A percentile compares a stretch with the other conserved stretches of the same genome.
Conservation (phyloP, 192 early-diverging fungal genomes). For the Entomortierella chlamydospora region DNA sequence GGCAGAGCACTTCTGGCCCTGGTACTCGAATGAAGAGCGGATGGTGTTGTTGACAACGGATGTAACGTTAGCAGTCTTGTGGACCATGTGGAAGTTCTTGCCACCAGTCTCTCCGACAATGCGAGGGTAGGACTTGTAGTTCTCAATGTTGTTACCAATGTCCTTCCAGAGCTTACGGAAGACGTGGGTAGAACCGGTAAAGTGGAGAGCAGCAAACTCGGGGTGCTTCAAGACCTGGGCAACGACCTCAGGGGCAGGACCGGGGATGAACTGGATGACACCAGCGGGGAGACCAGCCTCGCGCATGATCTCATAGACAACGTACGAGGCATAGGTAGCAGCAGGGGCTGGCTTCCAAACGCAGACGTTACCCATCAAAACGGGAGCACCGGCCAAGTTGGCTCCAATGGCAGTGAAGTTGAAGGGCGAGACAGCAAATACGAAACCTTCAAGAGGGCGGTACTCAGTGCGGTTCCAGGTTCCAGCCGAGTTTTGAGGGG, state of each 20-base stretch:
- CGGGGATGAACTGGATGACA: conserved; percentile 98
- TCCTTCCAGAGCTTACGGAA: conserved; percentile 95
- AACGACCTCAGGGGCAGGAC: conserved; percentile 85
- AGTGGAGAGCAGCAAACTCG: conserved; percentile 97
- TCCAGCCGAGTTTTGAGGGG: conserved; percentile 83
- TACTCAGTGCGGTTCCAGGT: conserved; percentile 98
- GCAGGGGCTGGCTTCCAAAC: conserved; percentile 96
- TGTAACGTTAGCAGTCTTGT: conserved; percentile 79
- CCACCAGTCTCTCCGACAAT: conserved; percentile 99
- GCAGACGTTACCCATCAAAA: conserved; percentile 97
- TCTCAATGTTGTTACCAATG: conserved; percentile 91
- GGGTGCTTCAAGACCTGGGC: conserved; percentile 84
- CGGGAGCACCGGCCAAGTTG: conserved; percentile 93
- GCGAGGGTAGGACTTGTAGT: conserved; percentile 93
- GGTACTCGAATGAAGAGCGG: conserved; percentile 95
- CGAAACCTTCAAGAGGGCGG: conserved; percentile 97
- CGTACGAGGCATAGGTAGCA: conserved; percentile 91
- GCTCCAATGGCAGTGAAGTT: conserved; percentile 99
- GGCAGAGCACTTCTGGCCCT: conserved; percentile 99
- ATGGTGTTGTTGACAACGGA: conserved; percentile 91
- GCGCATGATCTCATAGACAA: conserved; percentile 88
- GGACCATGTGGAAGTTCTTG: conserved; percentile 98
- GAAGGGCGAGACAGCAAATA: conserved; percentile 97
- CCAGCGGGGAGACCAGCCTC: conserved; percentile 97
- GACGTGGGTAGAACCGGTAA: conserved; percentile 93